Evolutionary conservation across 75 land plant genomes (phyloP), one percentile per base, ranked within the genome.

Genomic region (Azolla pinnata): DNA sequence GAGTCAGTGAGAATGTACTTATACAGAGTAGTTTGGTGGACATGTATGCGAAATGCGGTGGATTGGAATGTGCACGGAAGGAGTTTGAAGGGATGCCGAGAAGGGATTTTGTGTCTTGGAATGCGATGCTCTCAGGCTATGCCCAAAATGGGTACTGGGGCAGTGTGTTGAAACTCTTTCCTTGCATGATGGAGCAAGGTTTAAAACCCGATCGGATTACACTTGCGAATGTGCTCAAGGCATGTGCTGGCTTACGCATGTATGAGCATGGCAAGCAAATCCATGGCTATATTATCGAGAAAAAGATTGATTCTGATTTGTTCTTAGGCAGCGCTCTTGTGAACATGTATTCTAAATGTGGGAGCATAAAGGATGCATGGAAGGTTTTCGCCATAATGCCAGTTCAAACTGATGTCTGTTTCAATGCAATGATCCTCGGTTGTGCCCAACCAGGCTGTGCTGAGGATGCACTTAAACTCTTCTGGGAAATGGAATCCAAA

Each of bases 11-110:
- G 4, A 72, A 81, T 64, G 45, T 78, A 24, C 67, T 67, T 1
- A 69, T 81, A 4, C 74, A 77, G 23, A 84, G 84, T 64, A 80
- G 85, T 40, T 62, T 85, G 29, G 79, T 82, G 44, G 85, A 81
- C 59, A 81, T 85, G 85, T 85, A 85, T 68, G 77, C 85, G 16
- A 85, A 85, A 67, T 81, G 85, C 58, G 88, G 85, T 0, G 72
- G 77, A 59, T 52, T 79, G 63, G 32, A 49, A 35, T 31, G 57
- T 29, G 57, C 84, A 9, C 52, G 72, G 38, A 64, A 33, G 46
- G 77, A 78, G 56, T 85, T 85, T 47, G 68, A 85, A 32, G 16
- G 20, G 5, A 73, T 79, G 74, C 72, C 79, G 5, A 45, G 51
- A 33, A 67, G 67, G 29, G 83, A 81, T 73, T 70, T 79, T 0